Conservation (phyloP, 495 filamentous ascomycete genomes). For the Penicillium mononematosum region DNA sequence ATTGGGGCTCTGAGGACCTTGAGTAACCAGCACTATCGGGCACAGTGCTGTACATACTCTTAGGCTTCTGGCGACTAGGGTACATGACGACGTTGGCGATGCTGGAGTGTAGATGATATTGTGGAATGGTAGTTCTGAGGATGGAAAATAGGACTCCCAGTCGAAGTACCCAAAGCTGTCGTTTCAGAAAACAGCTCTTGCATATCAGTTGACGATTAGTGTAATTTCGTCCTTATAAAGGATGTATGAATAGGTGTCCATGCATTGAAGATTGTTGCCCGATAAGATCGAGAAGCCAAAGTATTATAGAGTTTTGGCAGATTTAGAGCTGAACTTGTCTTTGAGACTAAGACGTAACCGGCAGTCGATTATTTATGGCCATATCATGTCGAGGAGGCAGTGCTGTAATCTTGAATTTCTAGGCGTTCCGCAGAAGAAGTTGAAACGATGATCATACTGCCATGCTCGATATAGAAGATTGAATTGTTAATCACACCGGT, state of each 20-base stretch:
- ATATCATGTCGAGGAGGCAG: slow-evolving; percentile 19
- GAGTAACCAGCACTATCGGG: slow-evolving; percentile 9
- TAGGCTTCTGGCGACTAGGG: background rate
- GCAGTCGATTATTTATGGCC: slow-evolving; percentile 3
- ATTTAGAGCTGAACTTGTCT: slow-evolving; percentile 6
- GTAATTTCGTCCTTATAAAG: background rate
- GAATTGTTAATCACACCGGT: background rate
- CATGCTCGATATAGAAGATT: background rate
- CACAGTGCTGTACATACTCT: slow-evolving; percentile 4
- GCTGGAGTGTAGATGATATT: background rate
- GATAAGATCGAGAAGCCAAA: slow-evolving; percentile 1
- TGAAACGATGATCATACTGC: slow-evolving; percentile 20
- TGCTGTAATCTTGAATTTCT: slow-evolving; percentile 16
- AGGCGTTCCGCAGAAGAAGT: slow-evolving; percentile 22
- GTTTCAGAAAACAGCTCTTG: background rate
- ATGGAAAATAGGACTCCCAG: background rate
- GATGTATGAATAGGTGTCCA: background rate
- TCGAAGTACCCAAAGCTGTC: background rate
- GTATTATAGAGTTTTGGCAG: slow-evolving; percentile 5
- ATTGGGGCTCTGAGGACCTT: slow-evolving; percentile 2
- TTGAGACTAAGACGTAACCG: background rate
- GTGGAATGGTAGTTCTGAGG: background rate
- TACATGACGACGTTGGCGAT: slow-evolving; percentile 9
- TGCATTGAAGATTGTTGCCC: background rate
- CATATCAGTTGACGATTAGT: slow-evolving; percentile 6